phyloP scores from a whole-genome alignment of 805 yeast genomes.

The Ogataea salicorniae region DNA sequence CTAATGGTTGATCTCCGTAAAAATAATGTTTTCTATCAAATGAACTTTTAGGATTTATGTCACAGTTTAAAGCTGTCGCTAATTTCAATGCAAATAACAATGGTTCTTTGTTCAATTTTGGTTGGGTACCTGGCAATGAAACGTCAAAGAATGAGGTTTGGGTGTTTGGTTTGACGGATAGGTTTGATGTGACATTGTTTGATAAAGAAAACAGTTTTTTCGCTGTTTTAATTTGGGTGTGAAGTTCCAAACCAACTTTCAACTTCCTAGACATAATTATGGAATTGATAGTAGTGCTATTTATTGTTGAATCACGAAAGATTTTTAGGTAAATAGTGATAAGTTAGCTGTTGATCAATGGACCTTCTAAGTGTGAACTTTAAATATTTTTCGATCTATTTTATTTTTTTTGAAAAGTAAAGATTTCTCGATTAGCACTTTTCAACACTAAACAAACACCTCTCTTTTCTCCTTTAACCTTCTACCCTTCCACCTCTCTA shows the following conservation, averaged over 20 bases:
- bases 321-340: neutral
- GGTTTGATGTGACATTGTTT: conserved; percentile 38
- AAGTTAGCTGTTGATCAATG: neutral
- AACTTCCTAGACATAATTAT: conserved; percentile 29
- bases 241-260: conserved; percentile 90
- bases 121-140: conserved; percentile 91
- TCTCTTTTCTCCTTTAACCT: no score
- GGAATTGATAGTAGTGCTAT: neutral
- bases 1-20: conserved; percentile 93
- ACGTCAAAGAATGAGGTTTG: conserved; percentile 75
- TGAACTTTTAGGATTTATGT: conserved; percentile 49
- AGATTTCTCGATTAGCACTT: no score
- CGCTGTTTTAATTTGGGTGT: conserved; percentile 75
- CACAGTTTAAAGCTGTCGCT: conserved; percentile 62
- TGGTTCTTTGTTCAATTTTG: conserved; percentile 71
- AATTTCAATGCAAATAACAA: conserved; percentile 65
- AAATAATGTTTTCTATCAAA: conserved; percentile 96
- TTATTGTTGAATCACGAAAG: neutral
- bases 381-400: no score
- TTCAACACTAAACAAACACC: no score
- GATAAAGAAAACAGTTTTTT: conserved; percentile 74
- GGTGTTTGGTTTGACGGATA: conserved; percentile 52
- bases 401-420: no score
- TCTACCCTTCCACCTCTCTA: no score
- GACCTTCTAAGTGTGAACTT: no score